Conservation (phyloP, 768 basidiomycete species). For the Tylopilus intermedius region DNA sequence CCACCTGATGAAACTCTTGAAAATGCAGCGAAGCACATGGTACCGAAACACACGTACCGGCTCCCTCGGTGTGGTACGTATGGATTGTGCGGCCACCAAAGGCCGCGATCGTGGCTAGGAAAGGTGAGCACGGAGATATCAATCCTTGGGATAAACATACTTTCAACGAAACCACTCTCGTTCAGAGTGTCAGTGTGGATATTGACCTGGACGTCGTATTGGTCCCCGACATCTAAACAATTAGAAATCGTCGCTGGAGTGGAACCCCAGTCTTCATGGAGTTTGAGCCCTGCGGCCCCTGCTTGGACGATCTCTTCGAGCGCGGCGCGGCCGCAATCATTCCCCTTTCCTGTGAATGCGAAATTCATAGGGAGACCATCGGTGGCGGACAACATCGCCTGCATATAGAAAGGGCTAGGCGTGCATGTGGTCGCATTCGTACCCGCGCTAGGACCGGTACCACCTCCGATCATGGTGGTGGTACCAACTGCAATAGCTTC, state of each 20-base stretch:
- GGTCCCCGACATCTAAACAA: constrained; percentile 76
- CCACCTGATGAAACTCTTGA: constrained; percentile 48
- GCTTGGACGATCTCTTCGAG: constrained; percentile 78
- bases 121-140: constrained; percentile 4
- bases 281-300: constrained; percentile 85
- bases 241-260: constrained; percentile 79
- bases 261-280: constrained; percentile 97
- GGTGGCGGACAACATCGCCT: constrained; percentile 86
- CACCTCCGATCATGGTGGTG: constrained; percentile 94
- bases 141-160: constrained; percentile 39
- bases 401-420: constrained; percentile 82
- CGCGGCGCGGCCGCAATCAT: constrained; percentile 72
- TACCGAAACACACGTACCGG: constrained; percentile 45
- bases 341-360: constrained; percentile 94
- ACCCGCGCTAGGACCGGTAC: constrained; percentile 88
- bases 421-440: constrained; percentile 93
- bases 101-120: constrained; percentile 76
- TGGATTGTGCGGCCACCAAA: constrained; percentile 91
- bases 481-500: constrained; percentile 82
- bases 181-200: constrained; percentile 98
- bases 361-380: constrained; percentile 90
- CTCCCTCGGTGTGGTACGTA: constrained; percentile 96
- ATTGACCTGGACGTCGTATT: constrained; percentile 91
- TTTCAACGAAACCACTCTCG: constrained; percentile 95
- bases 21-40: neutral